Evolutionary conservation across 805 yeast genomes (phyloP).

Genomic region (Saccharomycopsis sp.): DNA sequence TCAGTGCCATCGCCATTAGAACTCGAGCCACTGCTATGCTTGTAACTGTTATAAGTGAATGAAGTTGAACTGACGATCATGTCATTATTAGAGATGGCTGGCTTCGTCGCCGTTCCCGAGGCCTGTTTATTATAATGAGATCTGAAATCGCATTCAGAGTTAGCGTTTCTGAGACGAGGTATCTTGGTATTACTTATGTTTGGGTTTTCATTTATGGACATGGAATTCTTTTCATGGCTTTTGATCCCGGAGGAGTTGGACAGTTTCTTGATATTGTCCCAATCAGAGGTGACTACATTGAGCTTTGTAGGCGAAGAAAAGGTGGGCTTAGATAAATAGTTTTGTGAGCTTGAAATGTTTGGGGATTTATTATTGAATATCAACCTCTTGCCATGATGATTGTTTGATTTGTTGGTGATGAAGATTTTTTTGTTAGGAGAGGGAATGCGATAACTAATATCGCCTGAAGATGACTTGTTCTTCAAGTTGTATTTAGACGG

Average conservation of each 20-base stretch:
- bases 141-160: neutral
- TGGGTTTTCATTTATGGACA: neutral
- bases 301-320: slow-evolving; percentile 38
- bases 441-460: neutral
- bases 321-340: slow-evolving; percentile 13
- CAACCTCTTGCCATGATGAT: slow-evolving; percentile 1
- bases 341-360: slow-evolving; percentile 6
- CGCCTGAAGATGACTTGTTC: neutral
- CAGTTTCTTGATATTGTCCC: slow-evolving; percentile 25
- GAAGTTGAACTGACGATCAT: neutral
- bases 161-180: neutral
- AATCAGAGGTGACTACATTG: slow-evolving; percentile 37
- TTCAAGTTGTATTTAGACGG: neutral
- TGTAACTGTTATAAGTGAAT: neutral
- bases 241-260: neutral
- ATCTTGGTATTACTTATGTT: neutral
- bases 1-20: neutral
- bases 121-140: slow-evolving; percentile 46
- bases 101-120: neutral
- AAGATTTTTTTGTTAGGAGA: neutral
- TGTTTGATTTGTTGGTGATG: neutral
- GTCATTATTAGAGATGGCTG: slow-evolving; percentile 1
- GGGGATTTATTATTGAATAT: slow-evolving; percentile 10
- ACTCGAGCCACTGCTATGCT: neutral
- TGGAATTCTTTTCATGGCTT: neutral